phyloP scores from a whole-genome alignment of 2,329 filamentous ascomycete species.

The Ambrosiella xylebori region DNA sequence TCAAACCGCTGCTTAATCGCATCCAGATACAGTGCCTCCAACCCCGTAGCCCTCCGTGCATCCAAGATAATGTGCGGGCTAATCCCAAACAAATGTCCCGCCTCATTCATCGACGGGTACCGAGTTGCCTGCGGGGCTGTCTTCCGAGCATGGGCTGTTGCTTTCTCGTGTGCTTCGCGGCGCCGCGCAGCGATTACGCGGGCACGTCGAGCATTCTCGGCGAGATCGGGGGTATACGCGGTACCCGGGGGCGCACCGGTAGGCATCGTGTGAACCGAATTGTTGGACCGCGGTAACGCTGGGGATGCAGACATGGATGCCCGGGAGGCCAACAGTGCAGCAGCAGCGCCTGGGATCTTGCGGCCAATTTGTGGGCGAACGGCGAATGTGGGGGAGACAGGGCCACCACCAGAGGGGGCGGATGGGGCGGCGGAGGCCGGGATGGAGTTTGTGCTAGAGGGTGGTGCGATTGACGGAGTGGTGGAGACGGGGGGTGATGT shows the following conservation, averaged over 20 bases:
- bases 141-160: slow-evolving; percentile 37
- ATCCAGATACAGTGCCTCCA: slow-evolving; percentile 57
- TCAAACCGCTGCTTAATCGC: slow-evolving; percentile 38
- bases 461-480: neutral
- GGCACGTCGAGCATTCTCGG: slow-evolving; percentile 43
- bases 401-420: slow-evolving; percentile 1
- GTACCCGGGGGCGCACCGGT: neutral
- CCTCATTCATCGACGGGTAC: slow-evolving; percentile 39
- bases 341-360: slow-evolving; percentile 14
- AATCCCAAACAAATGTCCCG: slow-evolving; percentile 38
- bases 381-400: neutral
- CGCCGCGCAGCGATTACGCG: slow-evolving; percentile 39
- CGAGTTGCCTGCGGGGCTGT: slow-evolving; percentile 30
- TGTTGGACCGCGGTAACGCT: slow-evolving; percentile 11
- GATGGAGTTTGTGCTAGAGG: neutral
- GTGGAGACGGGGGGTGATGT: neutral
- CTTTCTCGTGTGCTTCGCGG: slow-evolving; percentile 37
- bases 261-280: slow-evolving; percentile 8
- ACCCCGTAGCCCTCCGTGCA: slow-evolving; percentile 59
- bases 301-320: slow-evolving; percentile 8
- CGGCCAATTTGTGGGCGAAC: slow-evolving; percentile 10
- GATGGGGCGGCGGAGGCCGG: neutral
- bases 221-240: slow-evolving; percentile 20
- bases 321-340: slow-evolving; percentile 13
- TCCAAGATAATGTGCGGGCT: slow-evolving; percentile 55